Evolutionary conservation across 345 rosid species (phyloP), one percentile per base, ranked within the genome.

Genomic region (Citrus sp.): DNA sequence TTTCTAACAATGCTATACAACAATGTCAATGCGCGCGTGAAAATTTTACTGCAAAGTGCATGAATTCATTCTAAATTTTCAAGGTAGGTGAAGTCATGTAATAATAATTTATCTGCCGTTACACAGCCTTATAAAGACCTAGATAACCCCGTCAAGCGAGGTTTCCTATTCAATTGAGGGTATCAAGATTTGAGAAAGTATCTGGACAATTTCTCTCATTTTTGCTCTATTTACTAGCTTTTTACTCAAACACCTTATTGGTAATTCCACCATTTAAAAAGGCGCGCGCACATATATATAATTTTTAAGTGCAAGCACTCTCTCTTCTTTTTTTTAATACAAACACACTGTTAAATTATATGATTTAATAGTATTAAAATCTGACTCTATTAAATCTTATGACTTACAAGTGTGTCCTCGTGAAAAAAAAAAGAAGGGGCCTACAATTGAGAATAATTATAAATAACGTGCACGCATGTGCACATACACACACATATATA

Each of bases 141-240:
- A 65, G 46, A 67, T 77, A 28, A 66, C 56, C 30, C 81, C 83
- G 10, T 81, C 82, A 38, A 51, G 64, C 3, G 86, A 70, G 10
- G 78, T 78, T 84, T 84, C 84, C 81, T 81, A 78, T 70, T 82
- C 82, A 16, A 60, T 61, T 1, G 82, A 76, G 75, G 82, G 64
- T 38, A 60, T 80, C 74, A 67, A n/a, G 22, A 84, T 73, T 22
- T 84, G 67, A 46, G 80, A 8, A 8, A 38, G 12, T 8, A 38
- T 8, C 0, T 38, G 0, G 0, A 8, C 0, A 38, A 38, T 38
- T 38, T 8, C 12, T 38, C 12, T 38, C 0, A 2, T 38, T 38
- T 38, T 7, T 38, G 10, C 2, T 38, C 3, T 38, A 0, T 38
- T 38, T 38, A 38, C 0, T 37, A 2, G 40, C 0, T 7, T 38